A percentile compares a stretch with the other conserved stretches of the same genome.
These are phyloP conservation scores for Fistulinella prunicolor DNA, from an alignment of 768 basidiomycete genomes.

Conservation along the genomic window DNA sequence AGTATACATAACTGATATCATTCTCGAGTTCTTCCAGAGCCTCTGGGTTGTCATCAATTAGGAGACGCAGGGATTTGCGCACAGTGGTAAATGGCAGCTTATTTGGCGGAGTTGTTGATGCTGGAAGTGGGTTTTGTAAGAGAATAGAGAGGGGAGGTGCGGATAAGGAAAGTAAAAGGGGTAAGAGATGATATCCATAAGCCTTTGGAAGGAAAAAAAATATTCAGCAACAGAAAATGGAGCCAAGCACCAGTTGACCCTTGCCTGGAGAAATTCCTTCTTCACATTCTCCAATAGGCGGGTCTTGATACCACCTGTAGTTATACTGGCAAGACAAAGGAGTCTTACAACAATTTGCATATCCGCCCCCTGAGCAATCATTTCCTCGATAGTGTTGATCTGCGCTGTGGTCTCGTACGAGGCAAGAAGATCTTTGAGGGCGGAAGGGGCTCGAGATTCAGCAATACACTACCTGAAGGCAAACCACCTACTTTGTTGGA, in stretches of 20 bases:
- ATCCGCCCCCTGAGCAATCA: conserved; percentile 85
- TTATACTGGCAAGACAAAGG: conserved; percentile 83
- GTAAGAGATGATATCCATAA: conserved; percentile 74
- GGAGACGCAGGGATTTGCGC: conserved; percentile 83
- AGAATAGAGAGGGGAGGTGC: conserved; percentile 66
- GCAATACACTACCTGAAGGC: conserved; percentile 2
- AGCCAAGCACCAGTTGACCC: conserved; percentile 6
- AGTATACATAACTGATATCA: conserved; percentile 95
- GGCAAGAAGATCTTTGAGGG: conserved; percentile 76
- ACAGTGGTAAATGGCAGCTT: conserved; percentile 73
- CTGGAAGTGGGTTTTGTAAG: conserved; percentile 64
- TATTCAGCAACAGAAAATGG: background rate
- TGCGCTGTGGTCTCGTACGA: conserved; percentile 84
- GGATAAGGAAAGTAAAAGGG: conserved; percentile 62
- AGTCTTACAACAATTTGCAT: conserved; percentile 76
- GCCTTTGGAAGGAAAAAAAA: conserved; percentile 41
- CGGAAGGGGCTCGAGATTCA: conserved; percentile 1
- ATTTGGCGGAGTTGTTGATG: conserved; percentile 41
- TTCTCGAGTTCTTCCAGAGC: conserved; percentile 81
- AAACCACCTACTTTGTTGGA: conserved; percentile 80
- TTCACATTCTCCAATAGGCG: conserved; percentile 87
- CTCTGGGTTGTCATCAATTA: conserved; percentile 84
- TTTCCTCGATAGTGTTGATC: conserved; percentile 82
- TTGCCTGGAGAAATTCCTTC: conserved; percentile 83
- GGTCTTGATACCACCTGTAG: conserved; percentile 79